phyloP scores from a whole-genome alignment of 768 basidiomycete species.

The Nidularia pulvinata region DNA sequence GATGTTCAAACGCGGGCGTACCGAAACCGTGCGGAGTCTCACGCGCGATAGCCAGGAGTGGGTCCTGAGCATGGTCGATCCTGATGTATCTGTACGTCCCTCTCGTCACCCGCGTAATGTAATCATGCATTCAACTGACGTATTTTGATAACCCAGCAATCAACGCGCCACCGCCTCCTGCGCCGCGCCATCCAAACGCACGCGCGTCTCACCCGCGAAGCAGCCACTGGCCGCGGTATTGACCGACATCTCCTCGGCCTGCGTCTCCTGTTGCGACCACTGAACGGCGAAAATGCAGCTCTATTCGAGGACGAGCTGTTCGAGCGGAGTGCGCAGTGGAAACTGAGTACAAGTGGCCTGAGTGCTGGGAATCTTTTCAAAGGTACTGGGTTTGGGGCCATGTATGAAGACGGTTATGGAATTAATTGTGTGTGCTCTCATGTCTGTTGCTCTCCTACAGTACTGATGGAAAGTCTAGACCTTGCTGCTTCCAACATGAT shows the following conservation, averaged over 20 bases:
- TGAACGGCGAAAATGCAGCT: constrained; percentile 51
- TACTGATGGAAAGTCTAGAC: constrained; percentile 43
- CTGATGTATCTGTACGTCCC: constrained; percentile 39
- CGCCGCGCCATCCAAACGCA: constrained; percentile 72
- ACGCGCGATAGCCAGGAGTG: constrained; percentile 74
- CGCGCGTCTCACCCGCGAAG: constrained; percentile 68
- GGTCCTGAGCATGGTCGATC: constrained; percentile 74
- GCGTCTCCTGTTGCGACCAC: constrained; percentile 56
- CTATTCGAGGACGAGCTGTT: constrained; percentile 84
- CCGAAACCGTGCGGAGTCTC: constrained; percentile 84
- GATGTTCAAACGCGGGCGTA: constrained; percentile 84
- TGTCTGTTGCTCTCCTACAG: neutral
- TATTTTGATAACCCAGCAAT: too few relatives aligned
- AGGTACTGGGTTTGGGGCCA: constrained; percentile 90
- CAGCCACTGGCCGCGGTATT: constrained; percentile 80
- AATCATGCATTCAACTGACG: too few relatives aligned
- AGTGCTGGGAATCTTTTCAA: constrained; percentile 85
- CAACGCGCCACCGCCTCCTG: constrained; percentile 46
- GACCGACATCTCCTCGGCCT: constrained; percentile 93
- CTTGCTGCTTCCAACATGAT: constrained; percentile 75
- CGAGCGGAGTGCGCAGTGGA: constrained; percentile 77
- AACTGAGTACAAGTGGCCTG: constrained; percentile 86
- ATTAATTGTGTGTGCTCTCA: constrained; percentile 67
- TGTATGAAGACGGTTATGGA: constrained; percentile 87
- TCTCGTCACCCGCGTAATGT: neutral